A percentile compares a stretch with the other conserved stretches of the same genome.
These are phyloP conservation scores for Sextonia rubra DNA, from an alignment of 164 flowering plant genomes.

Conservation along the genomic window DNA sequence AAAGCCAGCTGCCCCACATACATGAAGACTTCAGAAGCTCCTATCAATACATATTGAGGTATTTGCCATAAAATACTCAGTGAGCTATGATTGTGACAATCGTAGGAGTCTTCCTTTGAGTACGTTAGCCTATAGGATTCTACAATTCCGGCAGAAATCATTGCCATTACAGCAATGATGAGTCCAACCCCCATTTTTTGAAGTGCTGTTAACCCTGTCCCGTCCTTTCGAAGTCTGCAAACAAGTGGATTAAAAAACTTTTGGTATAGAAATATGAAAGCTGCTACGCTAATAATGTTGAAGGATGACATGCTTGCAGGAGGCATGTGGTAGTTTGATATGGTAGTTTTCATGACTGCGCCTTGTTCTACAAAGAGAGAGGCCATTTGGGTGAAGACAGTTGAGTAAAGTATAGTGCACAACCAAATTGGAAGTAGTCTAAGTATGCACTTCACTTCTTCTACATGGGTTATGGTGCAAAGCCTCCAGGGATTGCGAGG, in stretches of 20 bases:
- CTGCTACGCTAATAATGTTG: conserved; percentile 76
- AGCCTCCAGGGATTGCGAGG: conserved; percentile 55
- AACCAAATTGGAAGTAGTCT: conserved; percentile 88
- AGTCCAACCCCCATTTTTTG: conserved; percentile 90
- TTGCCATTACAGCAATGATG: conserved; percentile 63
- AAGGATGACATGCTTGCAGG: conserved; percentile 94
- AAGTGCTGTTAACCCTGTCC: conserved; percentile 64
- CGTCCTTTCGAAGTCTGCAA: conserved; percentile 32
- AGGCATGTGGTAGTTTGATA: conserved; percentile 58
- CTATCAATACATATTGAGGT: conserved; percentile 76
- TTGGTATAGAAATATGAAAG: conserved; percentile 62
- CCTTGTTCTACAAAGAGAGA: conserved; percentile 94
- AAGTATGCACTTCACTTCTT: conserved; percentile 87
- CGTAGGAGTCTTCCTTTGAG: conserved; percentile 39
- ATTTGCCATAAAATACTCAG: conserved; percentile 87
- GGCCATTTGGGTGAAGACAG: conserved; percentile 90
- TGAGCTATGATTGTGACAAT: conserved; percentile 69
- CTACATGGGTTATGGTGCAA: conserved; percentile 78
- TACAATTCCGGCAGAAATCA: conserved; percentile 75
- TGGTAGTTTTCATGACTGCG: conserved; percentile 66
- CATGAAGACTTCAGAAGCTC: conserved; percentile 96
- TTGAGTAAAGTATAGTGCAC: conserved; percentile 86
- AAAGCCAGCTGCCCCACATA: conserved; percentile 86
- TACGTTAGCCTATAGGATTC: conserved; percentile 66
- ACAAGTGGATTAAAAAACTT: conserved; percentile 59